A percentile compares a stretch with the other conserved stretches of the same genome.
Conservation (phyloP, 2,329 filamentous ascomycete genomes). For the Colletotrichum tamarilloi region DNA sequence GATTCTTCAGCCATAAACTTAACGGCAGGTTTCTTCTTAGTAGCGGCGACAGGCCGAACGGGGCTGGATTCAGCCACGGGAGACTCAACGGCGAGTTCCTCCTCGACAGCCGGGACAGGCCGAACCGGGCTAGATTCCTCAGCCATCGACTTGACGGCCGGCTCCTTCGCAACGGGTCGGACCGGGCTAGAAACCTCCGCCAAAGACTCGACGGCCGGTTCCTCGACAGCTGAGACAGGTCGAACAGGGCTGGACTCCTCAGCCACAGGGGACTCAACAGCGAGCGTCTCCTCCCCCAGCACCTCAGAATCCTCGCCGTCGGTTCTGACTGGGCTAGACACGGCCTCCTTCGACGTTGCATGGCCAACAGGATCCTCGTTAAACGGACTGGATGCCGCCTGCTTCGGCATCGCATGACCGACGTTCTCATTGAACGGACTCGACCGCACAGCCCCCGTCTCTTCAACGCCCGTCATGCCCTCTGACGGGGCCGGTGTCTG, state of each 20-base stretch:
- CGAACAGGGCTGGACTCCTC: neutral
- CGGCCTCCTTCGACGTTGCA: neutral
- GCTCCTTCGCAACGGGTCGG: neutral
- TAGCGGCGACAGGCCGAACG: too few species aligned
- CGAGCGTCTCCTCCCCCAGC: neutral
- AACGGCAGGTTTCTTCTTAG: too few species aligned
- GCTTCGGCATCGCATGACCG: neutral
- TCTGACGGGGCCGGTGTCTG: neutral
- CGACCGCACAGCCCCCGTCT: neutral
- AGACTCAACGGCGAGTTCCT: too few species aligned
- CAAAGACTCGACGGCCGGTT: neutral
- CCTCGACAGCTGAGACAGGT: neutral
- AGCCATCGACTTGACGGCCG: neutral
- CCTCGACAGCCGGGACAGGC: too few species aligned
- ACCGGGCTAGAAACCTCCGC: neutral
- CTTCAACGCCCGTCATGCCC: neutral
- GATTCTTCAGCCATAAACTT: too few species aligned
- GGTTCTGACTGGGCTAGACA: neutral
- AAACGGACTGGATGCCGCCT: neutral
- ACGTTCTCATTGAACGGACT: neutral
- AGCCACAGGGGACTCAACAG: neutral
- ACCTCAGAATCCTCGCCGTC: neutral
- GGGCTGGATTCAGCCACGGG: too few species aligned
- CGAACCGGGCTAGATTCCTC: too few species aligned
- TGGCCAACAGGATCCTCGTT: neutral